Percentiles rank a stretch among this genome's conserved stretches.
phyloP scores from a whole-genome alignment of 805 yeast genomes.

The Sungouiozyma ichnusensis region DNA sequence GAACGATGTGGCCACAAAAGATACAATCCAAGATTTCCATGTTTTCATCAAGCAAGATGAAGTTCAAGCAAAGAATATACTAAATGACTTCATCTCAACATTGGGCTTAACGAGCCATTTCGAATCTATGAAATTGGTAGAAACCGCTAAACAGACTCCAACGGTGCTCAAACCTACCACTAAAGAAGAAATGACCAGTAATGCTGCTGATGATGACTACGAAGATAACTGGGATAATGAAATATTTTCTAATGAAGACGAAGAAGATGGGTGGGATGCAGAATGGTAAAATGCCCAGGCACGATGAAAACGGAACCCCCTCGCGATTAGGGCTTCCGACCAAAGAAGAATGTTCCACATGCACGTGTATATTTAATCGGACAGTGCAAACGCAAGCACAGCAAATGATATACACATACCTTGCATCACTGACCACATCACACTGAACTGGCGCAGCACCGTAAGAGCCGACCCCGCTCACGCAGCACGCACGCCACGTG shows the following conservation, averaged over 20 bases:
- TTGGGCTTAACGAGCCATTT: background rate
- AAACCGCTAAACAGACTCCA: background rate
- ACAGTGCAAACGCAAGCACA: no score
- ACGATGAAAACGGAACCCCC: no score
- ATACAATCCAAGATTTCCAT: background rate
- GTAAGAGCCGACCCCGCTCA: no score
- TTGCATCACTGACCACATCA: no score
- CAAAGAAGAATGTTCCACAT: no score
- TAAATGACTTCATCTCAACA: conserved; percentile 1
- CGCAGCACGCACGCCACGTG: no score
- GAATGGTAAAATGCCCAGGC: conserved; percentile 8
- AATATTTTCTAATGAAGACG: background rate
- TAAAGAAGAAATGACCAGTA: background rate
- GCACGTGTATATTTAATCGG: no score
- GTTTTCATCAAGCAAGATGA: background rate
- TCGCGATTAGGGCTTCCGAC: background rate
- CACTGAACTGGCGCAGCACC: no score
- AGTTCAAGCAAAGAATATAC: background rate
- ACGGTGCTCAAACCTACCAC: background rate
- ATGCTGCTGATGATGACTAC: background rate
- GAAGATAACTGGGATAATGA: conserved; percentile 1
- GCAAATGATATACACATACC: no score
- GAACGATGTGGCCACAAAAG: background rate
- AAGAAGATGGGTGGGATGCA: conserved; percentile 10
- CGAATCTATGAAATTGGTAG: background rate